Percentiles rank a stretch among this genome's conserved stretches.
Evolutionary conservation across 768 basidiomycete genomes (phyloP).

Genomic region (Lactarius deliciosus): DNA sequence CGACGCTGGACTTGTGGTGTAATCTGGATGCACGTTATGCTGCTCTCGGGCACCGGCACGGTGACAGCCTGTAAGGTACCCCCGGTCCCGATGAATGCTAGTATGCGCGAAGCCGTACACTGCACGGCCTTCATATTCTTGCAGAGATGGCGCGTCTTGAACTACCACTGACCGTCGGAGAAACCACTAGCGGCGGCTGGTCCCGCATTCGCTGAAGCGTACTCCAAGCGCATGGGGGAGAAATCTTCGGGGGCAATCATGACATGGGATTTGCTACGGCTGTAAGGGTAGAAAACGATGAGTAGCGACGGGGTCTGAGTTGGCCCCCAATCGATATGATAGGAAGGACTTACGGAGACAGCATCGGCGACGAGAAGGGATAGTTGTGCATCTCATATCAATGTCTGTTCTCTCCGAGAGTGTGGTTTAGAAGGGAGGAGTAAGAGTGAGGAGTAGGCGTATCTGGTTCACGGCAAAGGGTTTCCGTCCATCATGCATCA

Average conservation of each 20-base stretch:
- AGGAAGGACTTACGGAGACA: constrained; percentile 18
- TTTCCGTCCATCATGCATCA: no score
- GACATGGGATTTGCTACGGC: constrained; percentile 21
- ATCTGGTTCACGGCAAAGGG: no score
- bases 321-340: constrained; percentile 1
- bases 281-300: not conserved
- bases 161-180: constrained; percentile 2
- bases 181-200: not conserved
- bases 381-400: no score
- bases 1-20: no score
- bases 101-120: constrained; percentile 16
- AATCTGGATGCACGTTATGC: constrained; percentile 11
- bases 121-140: constrained; percentile 24
- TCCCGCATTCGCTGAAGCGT: constrained; percentile 10
- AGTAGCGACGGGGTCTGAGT: not conserved
- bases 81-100: constrained; percentile 20
- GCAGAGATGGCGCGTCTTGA: constrained; percentile 27
- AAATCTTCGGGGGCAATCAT: constrained; percentile 19
- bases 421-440: no score
- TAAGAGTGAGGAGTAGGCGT: no score
- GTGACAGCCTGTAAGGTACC: constrained; percentile 3
- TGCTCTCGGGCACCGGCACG: constrained; percentile 3
- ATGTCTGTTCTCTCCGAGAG: no score
- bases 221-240: constrained; percentile 20
- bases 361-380: constrained; percentile 11